A percentile compares a stretch with the other conserved stretches of the same genome.
phyloP scores from a whole-genome alignment of 75 land plant species.

The Selaginella moellendorffii region DNA sequence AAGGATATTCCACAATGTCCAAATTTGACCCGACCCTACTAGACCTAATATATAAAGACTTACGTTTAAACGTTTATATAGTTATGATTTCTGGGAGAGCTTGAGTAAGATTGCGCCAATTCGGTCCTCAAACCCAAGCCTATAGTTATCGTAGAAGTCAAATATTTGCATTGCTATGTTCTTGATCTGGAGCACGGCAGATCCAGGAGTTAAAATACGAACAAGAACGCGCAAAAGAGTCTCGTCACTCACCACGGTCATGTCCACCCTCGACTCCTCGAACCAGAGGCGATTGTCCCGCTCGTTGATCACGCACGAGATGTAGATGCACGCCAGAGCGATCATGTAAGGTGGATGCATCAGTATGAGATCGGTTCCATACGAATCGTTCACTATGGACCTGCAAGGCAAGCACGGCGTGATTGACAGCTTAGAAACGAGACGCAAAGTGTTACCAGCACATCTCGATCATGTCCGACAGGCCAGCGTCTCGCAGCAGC shows the following conservation, averaged over 20 bases:
- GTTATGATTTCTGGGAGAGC: neutral
- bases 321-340: constrained; percentile 89
- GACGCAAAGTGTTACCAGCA: constrained; percentile 41
- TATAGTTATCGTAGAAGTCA: neutral
- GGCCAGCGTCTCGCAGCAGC: constrained; percentile 73
- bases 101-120: neutral
- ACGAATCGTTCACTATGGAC: constrained; percentile 86
- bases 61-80: neutral
- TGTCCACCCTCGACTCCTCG: constrained; percentile 93
- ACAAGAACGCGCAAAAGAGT: too few relatives aligned
- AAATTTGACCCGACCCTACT: neutral
- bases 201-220: too few relatives aligned
- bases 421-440: too few relatives aligned
- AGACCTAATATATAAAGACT: neutral
- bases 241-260: constrained; percentile 88
- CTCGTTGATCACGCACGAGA: constrained; percentile 70
- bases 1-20: too few relatives aligned
- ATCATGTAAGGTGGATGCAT: constrained; percentile 90
- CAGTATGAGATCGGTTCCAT: constrained; percentile 80
- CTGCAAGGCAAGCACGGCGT: too few relatives aligned
- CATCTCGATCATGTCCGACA: constrained; percentile 38
- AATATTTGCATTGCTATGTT: neutral
- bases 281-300: constrained; percentile 86
- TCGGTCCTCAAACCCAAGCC: neutral
- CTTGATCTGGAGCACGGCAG: neutral